Percentiles rank a stretch among this genome's conserved stretches.
phyloP scores from a whole-genome alignment of 2,329 filamentous ascomycete genomes.

The Alternaria brassicae region DNA sequence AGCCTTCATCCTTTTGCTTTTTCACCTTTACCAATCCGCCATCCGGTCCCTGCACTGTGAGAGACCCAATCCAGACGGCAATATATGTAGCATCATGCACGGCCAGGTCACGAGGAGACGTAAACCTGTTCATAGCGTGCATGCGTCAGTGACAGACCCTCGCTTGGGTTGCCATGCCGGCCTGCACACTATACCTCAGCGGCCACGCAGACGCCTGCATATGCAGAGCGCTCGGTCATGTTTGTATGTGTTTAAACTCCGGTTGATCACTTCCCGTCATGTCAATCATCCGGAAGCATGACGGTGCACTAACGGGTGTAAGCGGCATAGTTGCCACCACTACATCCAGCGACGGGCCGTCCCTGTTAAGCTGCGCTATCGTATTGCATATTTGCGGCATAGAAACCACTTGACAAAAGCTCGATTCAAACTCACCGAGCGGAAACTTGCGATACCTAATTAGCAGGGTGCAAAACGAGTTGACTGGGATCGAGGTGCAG shows the following conservation, averaged over 20 bases:
- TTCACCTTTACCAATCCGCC: background rate
- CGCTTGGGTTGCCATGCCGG: background rate
- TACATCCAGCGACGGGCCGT: conserved; percentile 6
- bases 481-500: background rate
- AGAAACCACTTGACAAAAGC: background rate
- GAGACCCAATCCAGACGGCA: background rate
- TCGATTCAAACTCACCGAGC: background rate
- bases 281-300: background rate
- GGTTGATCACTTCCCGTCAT: background rate
- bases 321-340: background rate
- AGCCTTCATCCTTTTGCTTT: background rate
- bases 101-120: background rate
- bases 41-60: background rate
- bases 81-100: conserved; percentile 7
- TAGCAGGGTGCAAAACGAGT: background rate
- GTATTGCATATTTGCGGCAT: background rate
- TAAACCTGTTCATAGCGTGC: background rate
- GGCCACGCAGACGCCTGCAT: background rate
- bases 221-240: background rate
- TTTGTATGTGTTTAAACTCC: background rate
- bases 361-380: background rate
- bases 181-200: background rate
- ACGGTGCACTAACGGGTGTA: background rate
- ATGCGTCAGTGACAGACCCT: background rate
- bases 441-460: background rate